Base-by-base conservation (phyloP, 2,329 filamentous ascomycete species). In the Pseudogymnoascus sp. region DNA sequence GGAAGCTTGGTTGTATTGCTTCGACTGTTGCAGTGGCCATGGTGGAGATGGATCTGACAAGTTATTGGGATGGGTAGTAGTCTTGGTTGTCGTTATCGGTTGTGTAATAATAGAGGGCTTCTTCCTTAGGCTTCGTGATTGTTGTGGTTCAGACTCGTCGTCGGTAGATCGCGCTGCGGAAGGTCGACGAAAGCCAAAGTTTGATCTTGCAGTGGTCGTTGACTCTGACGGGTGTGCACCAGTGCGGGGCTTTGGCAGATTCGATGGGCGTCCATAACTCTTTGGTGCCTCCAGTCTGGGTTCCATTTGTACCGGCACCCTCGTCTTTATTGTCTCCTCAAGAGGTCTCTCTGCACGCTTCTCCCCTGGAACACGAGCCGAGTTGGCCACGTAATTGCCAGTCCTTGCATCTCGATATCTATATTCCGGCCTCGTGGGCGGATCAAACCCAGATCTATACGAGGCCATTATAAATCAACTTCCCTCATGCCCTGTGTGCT, bases 81-180 rank as follows among this genome's bases (percentile, higher is more conserved):
- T 40, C 18, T 52, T 35, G 10, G 2, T 25, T 7, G 59, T 70
- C 70, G 61, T 69, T 70, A 62, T 42, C 37, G 66, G 62, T 33
- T 76, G 74, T 1, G 78, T 72, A 39, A 80, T 69, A 9, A 75
- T 76, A 12, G 80, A 79, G 61, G 78, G 76, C 69, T 83, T 84
- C 66, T 78, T 77, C 66, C 79, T 75, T 58, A 83, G 69, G 7
- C 78, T 79, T 40, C 76, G 76, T 27, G 70, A 69, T n/a, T 67
- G 64, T 40, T 72, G 72, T 35, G 61, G 66, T 36, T 64, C 69
- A 35, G 70, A 58, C 61, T 69, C 64, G 21, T 63, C 61, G 31
- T 29, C 59, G 18, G 64, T 36, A 7, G 58, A 29, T n/a, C 62
- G 27, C 59, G 64, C 67, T 15, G 48, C 63, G 10, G 60, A 31